Base-by-base conservation (phyloP, 257 asterid species). In the Jaltomata sinuosa region DNA sequence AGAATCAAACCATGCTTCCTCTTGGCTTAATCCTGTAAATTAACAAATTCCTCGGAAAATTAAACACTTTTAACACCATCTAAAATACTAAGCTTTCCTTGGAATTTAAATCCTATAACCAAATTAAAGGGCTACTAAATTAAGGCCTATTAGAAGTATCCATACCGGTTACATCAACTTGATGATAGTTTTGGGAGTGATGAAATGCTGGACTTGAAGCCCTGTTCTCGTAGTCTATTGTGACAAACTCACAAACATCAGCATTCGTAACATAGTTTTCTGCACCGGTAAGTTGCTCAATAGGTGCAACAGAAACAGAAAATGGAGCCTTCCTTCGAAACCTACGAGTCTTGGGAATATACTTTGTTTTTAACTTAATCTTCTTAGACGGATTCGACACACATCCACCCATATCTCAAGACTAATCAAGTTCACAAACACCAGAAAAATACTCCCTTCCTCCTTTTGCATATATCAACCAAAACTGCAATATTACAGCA, bases 1-100 rank as follows among this genome's bases (percentile, higher is more conserved):
- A 19, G 98, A 90, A 83, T 96, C 99, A 15, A 92, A 96, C 98
- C 98, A 96, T 31, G 91, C 93, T 79, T 96, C 99, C 52, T 93
- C 98, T 81, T 83, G 91, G 86, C 89, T 84, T 57, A 76, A 61
- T 74, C 89, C 98, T 89, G 89, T 87, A 82, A 80, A 50, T 38
- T 7, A 71, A 74, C 21, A 42, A 80, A 12, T 12, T 32, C 53
- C 71, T 21, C 14, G 0, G 0, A 16, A 76, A 76, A 49, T 4
- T 47, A 76, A 9, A 47, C 81, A 47, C 57, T 45, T 71, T 0
- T 71, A 40, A 40, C 0, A 38, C 52, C 29, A 19, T 38, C 21
- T 2, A 40, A n/a, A 40, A 11, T 12, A n/a, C 49, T 11, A 18
- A 1, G 4, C 29, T 32, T 69, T 34, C 77, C 77, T 34, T 9